A percentile compares a stretch with the other conserved stretches of the same genome.
Conservation (phyloP, 768 basidiomycete species). For the Tulasnella sp. region DNA sequence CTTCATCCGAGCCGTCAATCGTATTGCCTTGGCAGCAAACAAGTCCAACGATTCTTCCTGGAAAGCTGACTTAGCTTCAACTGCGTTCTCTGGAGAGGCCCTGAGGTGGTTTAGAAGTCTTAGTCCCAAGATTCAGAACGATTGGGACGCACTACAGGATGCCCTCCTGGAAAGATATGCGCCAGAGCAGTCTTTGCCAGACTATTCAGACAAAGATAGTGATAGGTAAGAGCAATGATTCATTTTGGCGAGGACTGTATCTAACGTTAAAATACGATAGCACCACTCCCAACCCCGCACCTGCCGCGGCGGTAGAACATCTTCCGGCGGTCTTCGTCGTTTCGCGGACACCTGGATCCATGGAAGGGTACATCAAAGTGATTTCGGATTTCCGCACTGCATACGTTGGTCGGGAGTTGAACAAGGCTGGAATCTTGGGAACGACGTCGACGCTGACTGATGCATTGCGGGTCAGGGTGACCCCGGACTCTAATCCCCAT, state of each 20-base stretch:
- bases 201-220: not conserved
- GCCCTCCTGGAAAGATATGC: not conserved
- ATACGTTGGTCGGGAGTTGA: not conserved
- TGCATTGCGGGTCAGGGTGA: not conserved
- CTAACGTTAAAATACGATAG: not conserved
- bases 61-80: not conserved
- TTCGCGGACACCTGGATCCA: not conserved
- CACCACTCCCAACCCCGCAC: not conserved
- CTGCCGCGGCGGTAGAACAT: not conserved
- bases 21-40: not conserved
- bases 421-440: not conserved
- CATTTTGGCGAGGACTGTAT: not conserved
- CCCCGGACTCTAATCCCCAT: not conserved
- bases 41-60: not conserved
- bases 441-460: not conserved
- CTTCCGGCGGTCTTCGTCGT: not conserved
- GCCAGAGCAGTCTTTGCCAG: not conserved
- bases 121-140: not conserved
- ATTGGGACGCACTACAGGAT: not conserved
- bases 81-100: not conserved
- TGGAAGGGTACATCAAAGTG: not conserved
- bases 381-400: not conserved
- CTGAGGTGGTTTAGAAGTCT: not conserved
- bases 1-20: not conserved
- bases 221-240: not conserved